These are phyloP conservation scores for Arachnopeziza araneosa DNA, from an alignment of 2,329 filamentous ascomycete species.

Conservation along the genomic window DNA sequence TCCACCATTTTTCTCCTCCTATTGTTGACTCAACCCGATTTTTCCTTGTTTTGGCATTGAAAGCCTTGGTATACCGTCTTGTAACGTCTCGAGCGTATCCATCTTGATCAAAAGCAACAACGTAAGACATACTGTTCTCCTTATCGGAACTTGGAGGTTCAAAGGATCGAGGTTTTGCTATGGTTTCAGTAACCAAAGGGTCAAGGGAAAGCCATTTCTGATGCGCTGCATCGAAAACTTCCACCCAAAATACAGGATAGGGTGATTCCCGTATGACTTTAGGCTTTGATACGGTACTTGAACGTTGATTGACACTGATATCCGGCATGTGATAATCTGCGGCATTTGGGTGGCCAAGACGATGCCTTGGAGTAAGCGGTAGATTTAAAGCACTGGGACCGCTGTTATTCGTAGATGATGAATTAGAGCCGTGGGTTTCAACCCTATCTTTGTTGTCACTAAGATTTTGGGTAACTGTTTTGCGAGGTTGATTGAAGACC, in stretches of 20 bases:
- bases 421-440: slow-evolving; percentile 7
- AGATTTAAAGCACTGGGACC: slow-evolving; percentile 3
- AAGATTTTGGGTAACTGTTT: slow-evolving; percentile 26
- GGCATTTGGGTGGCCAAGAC: slow-evolving; percentile 36
- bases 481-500: not conserved
- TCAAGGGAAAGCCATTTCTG: slow-evolving; percentile 93
- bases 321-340: slow-evolving; percentile 46
- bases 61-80: slow-evolving; percentile 78
- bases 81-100: slow-evolving; percentile 80
- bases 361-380: slow-evolving; percentile 21
- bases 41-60: slow-evolving; percentile 83
- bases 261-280: slow-evolving; percentile 59
- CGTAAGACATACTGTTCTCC: slow-evolving; percentile 75
- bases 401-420: slow-evolving; percentile 9
- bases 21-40: slow-evolving; percentile 65
- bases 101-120: slow-evolving; percentile 77
- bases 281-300: slow-evolving; percentile 29
- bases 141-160: slow-evolving; percentile 78
- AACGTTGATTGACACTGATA: slow-evolving; percentile 34
- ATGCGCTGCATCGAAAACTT: slow-evolving; percentile 77
- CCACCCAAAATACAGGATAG: slow-evolving; percentile 90
- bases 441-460: slow-evolving; percentile 28
- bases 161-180: slow-evolving; percentile 69
- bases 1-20: slow-evolving; percentile 48
- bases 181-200: slow-evolving; percentile 71